Evolutionary conservation across 2,329 filamentous ascomycete species (phyloP), one percentile per base, ranked within the genome.

Genomic region (Juglanconis sp.): DNA sequence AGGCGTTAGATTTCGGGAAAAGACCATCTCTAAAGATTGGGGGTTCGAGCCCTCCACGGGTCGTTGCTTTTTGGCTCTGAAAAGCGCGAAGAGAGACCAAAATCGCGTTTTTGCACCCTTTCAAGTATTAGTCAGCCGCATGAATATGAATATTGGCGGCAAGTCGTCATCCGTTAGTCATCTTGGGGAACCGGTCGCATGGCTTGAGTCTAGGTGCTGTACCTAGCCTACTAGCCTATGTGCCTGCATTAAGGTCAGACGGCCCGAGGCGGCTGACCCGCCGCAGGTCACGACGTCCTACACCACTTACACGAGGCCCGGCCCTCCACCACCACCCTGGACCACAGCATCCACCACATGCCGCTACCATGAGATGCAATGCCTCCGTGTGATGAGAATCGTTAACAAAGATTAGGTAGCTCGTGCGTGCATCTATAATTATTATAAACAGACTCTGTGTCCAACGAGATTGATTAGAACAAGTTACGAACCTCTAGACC

Each of bases 1-100:
- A 48, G 53, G 53, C 53, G 53, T 55, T 42, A 47, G 31, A 55
- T 55, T 48, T 55, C 53, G 53, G 53, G 46, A 24, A 24, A 9
- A 5, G 34, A 17, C 17, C 40, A 36, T 53, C 53, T 55, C 40
- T 47, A 42, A 55, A 55, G 42, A 55, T 55, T 55, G 53, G 11
- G 36, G 17, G 53, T 55, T 55, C 53, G 42, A 55, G 35, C 47
- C 53, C 17, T n/a, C 11, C 46, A 13, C 38, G 53, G 40, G 46
- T 55, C 53, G 42, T 54, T 34, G 10, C 31, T 30, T 46, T 46
- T 54, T 15, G 49, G 9, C 15, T 49, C 47, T 31, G 47, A 49
- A 49, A 46, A 46, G 13, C 8, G 36, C 36, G 36, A 38, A 38
- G 36, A 38, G 11, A 8, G 36, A 24, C 24, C 24, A 24, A 24